A percentile compares a stretch with the other conserved stretches of the same genome.
Evolutionary conservation across 495 filamentous ascomycete species (phyloP).

Genomic region (Clohesyomyces aquaticus): DNA sequence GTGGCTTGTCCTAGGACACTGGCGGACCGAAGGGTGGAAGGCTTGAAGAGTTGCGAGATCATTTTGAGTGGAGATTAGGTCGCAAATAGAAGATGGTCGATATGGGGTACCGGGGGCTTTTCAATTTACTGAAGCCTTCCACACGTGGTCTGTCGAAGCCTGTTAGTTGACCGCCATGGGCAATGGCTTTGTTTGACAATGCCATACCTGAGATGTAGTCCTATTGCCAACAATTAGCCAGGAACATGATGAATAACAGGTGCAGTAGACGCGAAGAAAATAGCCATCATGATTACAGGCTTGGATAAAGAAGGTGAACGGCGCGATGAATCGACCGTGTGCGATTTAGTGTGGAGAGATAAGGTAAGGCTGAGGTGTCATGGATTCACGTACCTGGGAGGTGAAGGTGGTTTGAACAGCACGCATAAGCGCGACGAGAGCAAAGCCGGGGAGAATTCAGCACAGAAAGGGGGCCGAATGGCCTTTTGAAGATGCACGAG

Average conservation of each 20-base stretch:
- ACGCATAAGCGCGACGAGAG: constrained; percentile 78
- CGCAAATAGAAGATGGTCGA: constrained; percentile 30
- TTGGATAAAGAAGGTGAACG: neutral
- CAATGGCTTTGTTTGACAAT: constrained; percentile 4
- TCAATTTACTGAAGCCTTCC: constrained; percentile 89
- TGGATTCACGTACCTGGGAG: constrained; percentile 45
- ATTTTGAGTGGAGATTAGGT: constrained; percentile 54
- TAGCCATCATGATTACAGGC: neutral
- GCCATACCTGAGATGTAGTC: constrained; percentile 46
- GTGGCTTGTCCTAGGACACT: constrained; percentile 59
- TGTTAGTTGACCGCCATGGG: constrained; percentile 38
- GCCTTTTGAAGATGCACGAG: constrained; percentile 15
- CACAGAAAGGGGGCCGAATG: neutral
- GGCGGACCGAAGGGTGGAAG: constrained; percentile 56
- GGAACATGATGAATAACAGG: constrained; percentile 9
- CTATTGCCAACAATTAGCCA: constrained; percentile 40
- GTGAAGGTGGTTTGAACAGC: constrained; percentile 91
- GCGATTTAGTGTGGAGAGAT: constrained; percentile 28
- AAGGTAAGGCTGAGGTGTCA: constrained; percentile 27
- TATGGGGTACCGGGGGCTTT: constrained; percentile 41
- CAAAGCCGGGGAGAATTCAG: constrained; percentile 2
- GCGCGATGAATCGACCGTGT: constrained; percentile 31
- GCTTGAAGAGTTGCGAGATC: constrained; percentile 69
- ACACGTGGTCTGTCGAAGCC: constrained; percentile 79
- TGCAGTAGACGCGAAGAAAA: neutral